Conservation (phyloP, 2,329 filamentous ascomycete genomes). For the Nigrograna mackinnonii region DNA sequence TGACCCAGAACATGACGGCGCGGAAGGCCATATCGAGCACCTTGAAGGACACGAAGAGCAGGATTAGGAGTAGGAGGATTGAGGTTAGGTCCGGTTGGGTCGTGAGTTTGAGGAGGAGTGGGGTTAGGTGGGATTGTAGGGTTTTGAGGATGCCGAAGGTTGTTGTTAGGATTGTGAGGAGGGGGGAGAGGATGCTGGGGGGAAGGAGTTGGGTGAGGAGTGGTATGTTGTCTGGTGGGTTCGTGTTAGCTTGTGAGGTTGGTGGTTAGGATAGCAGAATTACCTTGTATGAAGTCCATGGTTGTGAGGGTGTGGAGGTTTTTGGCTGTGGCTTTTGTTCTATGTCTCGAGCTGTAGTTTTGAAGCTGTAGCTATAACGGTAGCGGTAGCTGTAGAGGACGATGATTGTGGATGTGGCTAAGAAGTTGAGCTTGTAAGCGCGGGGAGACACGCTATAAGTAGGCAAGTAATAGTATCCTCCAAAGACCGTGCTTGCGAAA, state of each 20-base stretch:
- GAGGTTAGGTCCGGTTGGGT: constrained; percentile 52
- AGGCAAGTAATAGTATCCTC: no score
- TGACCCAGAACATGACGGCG: constrained; percentile 76
- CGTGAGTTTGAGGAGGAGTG: constrained; percentile 28
- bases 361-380: no score
- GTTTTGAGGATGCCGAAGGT: constrained; percentile 29
- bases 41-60: constrained; percentile 66
- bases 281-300: constrained; percentile 3
- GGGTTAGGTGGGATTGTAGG: constrained; percentile 30
- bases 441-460: no score
- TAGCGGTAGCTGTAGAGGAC: no score
- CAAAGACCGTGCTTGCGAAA: no score
- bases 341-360: no score
- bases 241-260: constrained; percentile 12
- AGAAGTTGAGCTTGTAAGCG: no score
- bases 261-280: constrained; percentile 1
- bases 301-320: no score
- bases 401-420: no score
- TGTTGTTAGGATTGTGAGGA: constrained; percentile 32
- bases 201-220: constrained; percentile 35
- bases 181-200: constrained; percentile 30
- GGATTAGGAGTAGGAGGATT: constrained; percentile 59
- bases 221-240: constrained; percentile 32
- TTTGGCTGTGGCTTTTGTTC: no score
- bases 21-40: constrained; percentile 72